phyloP scores from a whole-genome alignment of 1,284 basidiomycete species.

The Irpex rosettiformis region DNA sequence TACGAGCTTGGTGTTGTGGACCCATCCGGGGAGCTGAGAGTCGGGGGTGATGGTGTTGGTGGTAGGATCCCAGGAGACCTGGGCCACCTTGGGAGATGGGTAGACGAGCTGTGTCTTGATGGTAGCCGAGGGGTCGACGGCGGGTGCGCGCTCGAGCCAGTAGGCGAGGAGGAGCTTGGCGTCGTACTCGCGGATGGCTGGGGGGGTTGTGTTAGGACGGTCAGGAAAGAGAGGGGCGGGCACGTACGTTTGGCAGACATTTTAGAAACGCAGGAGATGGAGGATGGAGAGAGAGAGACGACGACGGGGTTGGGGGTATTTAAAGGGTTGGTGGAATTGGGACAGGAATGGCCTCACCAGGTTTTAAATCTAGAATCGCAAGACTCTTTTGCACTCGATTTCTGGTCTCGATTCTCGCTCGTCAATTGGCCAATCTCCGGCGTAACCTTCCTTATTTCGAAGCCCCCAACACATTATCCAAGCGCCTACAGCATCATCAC shows the following conservation, averaged over 20 bases:
- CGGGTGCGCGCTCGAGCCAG: slow-evolving; percentile 87
- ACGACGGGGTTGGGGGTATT: slow-evolving; percentile 16
- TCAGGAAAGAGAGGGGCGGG: not conserved
- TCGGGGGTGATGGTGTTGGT: slow-evolving; percentile 83
- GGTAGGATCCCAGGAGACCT: slow-evolving; percentile 84
- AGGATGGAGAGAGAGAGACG: slow-evolving; percentile 1
- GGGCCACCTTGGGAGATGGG: slow-evolving; percentile 71
- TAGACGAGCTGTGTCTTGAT: slow-evolving; percentile 63
- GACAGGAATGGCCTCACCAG: slow-evolving; percentile 14
- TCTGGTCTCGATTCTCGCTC: not conserved
- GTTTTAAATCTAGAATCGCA: slow-evolving; percentile 14
- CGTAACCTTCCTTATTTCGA: slow-evolving; percentile 9
- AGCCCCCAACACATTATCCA: slow-evolving; percentile 1
- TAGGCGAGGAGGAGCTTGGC: slow-evolving; percentile 93
- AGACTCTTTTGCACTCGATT: not conserved
- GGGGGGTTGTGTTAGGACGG: slow-evolving; percentile 6
- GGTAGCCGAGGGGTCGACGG: slow-evolving; percentile 47
- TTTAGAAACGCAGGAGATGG: slow-evolving; percentile 13
- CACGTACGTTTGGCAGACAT: slow-evolving; percentile 35
- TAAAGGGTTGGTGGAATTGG: slow-evolving; percentile 8
- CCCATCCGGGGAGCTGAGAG: slow-evolving; percentile 77
- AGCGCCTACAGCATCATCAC: not conserved
- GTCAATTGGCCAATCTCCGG: not conserved
- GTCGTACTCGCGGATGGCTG: slow-evolving; percentile 92
- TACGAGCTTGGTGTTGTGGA: slow-evolving; percentile 85